Percentiles rank a stretch among this genome's conserved stretches.
These are phyloP conservation scores for Celoporthe dispersa DNA, from an alignment of 2,329 filamentous ascomycete genomes.

Conservation along the genomic window DNA sequence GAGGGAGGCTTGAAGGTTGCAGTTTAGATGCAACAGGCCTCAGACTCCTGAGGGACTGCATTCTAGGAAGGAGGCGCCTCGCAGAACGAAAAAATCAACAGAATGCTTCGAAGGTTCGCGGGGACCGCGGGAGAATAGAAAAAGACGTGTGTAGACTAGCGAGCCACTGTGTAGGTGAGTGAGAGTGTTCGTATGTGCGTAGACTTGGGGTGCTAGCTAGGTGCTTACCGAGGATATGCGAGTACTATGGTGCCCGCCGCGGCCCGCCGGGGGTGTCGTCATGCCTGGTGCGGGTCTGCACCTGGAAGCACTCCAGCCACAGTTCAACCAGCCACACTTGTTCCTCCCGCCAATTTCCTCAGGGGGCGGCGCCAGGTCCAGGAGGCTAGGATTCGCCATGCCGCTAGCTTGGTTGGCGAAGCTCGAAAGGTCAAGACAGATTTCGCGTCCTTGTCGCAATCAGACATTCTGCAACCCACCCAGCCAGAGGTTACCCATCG, in stretches of 20 bases:
- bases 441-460: conserved; percentile 19
- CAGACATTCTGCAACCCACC: background rate
- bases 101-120: background rate
- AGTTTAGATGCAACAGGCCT: conserved; percentile 66
- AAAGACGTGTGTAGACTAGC: background rate
- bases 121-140: background rate
- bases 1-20: conserved; percentile 60
- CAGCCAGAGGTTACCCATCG: background rate
- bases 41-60: conserved; percentile 62
- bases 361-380: background rate
- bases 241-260: background rate
- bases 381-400: background rate
- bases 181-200: background rate
- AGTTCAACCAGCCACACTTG: conserved; percentile 3
- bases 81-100: background rate
- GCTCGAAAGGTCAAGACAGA: conserved; percentile 20
- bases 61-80: conserved; percentile 32
- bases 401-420: conserved; percentile 1
- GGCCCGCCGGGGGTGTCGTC: background rate
- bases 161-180: background rate
- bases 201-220: background rate
- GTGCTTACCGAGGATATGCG: conserved; percentile 10
- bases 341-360: background rate
- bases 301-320: conserved; percentile 1
- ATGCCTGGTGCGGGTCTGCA: background rate